Evolutionary conservation across 176 grass and related monocot genomes (phyloP), one percentile per base, ranked within the genome.

Genomic region (Zoysia japonica): DNA sequence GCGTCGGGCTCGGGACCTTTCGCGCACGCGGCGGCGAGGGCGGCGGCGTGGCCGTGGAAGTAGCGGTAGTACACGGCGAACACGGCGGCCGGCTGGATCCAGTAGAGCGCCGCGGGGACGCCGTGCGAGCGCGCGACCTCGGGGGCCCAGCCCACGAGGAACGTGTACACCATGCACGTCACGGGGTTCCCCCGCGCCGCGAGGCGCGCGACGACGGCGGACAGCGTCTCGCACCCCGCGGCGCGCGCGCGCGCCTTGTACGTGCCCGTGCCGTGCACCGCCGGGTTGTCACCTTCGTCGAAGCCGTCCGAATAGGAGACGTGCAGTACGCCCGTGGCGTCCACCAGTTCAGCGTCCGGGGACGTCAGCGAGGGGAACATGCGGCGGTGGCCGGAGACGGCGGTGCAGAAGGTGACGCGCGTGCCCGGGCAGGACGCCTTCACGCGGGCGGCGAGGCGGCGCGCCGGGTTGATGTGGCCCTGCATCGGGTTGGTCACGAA

Each of bases 21-120:
- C 15, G 51, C 77, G 51, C 39, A 47, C 15, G 53, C 53, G 8
- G 74, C 39, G n/a, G 43, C 11, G 48, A 92, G 63, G 11, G 64
- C 62, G 38, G 42, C 72, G 5, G 6, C 67, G 77, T 88, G 85
- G 54, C 90, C 83, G 71, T 87, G 87, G 83, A 90, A 88, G 81
- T 88, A 96, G 78, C 84, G 90, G 80, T 92, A 88, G 84, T 92
- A 90, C 3, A 75, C 49, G 39, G 71, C 72, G 76, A 96, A 79
- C 50, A 83, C 78, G 28, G 82, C 48, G 15, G 90, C 85, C 3
- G 88, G 85, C 72, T 96, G 72, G 46, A 82, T 62, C 90, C 90
- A 96, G 54, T 76, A 90, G 5, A 86, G 68, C 35, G 77, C 77
- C 0, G 68, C 67, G 49, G 76, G 83, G 47, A 88, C 5, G 47